Percentiles rank a stretch among this genome's conserved stretches.
Conservation (phyloP, 495 filamentous ascomycete genomes). For the Penicillium steckii region DNA sequence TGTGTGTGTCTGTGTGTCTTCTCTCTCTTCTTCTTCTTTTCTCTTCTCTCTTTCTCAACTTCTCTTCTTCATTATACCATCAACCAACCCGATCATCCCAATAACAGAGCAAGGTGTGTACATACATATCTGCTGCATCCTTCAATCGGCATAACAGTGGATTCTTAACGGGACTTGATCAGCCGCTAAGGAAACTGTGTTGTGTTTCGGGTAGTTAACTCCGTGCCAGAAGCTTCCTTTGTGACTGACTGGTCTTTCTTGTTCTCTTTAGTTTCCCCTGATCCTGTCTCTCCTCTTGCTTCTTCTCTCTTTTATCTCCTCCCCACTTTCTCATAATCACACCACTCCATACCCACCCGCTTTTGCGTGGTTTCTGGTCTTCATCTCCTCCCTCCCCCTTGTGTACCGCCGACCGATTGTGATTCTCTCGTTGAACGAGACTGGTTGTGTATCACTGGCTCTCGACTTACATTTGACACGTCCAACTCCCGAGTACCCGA, state of each 20-base stretch:
- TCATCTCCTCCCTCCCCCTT: no score
- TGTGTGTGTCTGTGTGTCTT: slow-evolving; percentile 2
- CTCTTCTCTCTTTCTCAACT: background rate
- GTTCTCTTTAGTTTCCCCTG: background rate
- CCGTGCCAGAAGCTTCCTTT: slow-evolving; percentile 23
- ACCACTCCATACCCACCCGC: slow-evolving; percentile 3
- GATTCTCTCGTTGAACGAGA: slow-evolving; percentile 12
- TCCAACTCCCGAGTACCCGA: slow-evolving; percentile 10
- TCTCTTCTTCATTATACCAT: no score
- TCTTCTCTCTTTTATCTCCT: background rate
- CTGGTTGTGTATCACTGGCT: slow-evolving; percentile 13
- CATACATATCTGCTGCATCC: background rate
- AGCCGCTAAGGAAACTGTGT: slow-evolving; percentile 25
- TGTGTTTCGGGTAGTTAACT: slow-evolving; percentile 8
- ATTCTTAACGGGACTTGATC: slow-evolving; percentile 26
- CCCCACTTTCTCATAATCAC: slow-evolving; percentile 16
- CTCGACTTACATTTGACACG: slow-evolving; percentile 24
- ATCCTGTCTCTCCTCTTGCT: background rate
- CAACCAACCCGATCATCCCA: background rate
- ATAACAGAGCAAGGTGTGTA: background rate
- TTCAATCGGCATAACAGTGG: slow-evolving; percentile 7
- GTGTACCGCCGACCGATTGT: slow-evolving; percentile 12
- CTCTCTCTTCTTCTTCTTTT: background rate
- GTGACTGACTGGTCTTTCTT: slow-evolving; percentile 6
- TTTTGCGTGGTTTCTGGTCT: slow-evolving; percentile 2